Conservation (phyloP, 495 filamentous ascomycete species). For the Penicillium macrosclerotiorum region DNA sequence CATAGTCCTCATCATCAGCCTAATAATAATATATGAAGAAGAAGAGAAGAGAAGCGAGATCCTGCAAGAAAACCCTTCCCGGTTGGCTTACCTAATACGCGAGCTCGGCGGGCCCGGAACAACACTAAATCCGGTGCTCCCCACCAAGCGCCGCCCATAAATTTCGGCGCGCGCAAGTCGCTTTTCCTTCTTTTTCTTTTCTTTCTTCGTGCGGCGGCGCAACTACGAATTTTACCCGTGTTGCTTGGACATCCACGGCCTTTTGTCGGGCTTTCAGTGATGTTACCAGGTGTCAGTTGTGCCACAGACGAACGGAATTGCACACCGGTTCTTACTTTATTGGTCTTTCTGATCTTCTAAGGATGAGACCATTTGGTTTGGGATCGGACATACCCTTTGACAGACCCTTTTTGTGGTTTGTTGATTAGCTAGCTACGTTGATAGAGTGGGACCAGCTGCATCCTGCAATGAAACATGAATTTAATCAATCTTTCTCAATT, state of each 20-base stretch:
- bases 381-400: constrained; percentile 45
- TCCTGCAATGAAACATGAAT: too few species aligned
- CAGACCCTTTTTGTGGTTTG: too few species aligned
- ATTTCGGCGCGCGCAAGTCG: constrained; percentile 10
- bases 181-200: constrained; percentile 30
- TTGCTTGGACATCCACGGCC: constrained; percentile 48
- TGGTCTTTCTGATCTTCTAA: constrained; percentile 44
- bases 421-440: too few species aligned
- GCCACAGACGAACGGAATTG: constrained; percentile 62
- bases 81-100: constrained; percentile 6
- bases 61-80: not conserved
- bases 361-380: constrained; percentile 52
- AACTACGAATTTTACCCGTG: constrained; percentile 50
- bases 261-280: constrained; percentile 33
- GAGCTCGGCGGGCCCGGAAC: constrained; percentile 6
- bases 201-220: constrained; percentile 64
- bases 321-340: constrained; percentile 54
- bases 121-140: constrained; percentile 2
- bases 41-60: constrained; percentile 14
- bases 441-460: too few species aligned
- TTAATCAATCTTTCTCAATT: too few species aligned
- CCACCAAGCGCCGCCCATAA: constrained; percentile 22
- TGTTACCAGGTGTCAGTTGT: constrained; percentile 59
- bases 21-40: constrained; percentile 25
- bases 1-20: constrained; percentile 57